Evolutionary conservation across 2,329 filamentous ascomycete genomes (phyloP), one percentile per base, ranked within the genome.

Genomic region (Juglanconis oblonga): DNA sequence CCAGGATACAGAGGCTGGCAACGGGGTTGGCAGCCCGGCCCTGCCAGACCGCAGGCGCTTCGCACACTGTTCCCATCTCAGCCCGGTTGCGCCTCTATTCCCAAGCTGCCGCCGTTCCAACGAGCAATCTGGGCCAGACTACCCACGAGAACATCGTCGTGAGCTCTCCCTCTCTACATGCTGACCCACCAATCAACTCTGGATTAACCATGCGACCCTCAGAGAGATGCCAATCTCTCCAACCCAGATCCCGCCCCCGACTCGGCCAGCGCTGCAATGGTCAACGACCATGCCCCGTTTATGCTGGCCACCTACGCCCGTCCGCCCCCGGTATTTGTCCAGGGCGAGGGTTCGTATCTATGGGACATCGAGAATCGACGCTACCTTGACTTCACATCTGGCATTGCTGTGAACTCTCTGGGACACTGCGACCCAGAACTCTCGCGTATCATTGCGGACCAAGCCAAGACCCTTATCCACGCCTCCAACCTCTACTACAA

Each of bases 401-500:
- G 95, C 52, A 99, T 99, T 71, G 95, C 95, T 14, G 95, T 99
- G 72, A 97, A 94, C 76, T 87, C 90, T 29, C 81, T 99, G 38
- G 95, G 95, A 9, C 95, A 99, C 72, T 92, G 90, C 70, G 92
- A 99, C 69, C 82, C 88, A 4, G 90, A 89, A 68, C 85, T 97
- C 66, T 80, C 86, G 52, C 81, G 85, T 70, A 81, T 97, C 54
- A 79, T 98, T 64, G 83, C 87, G 10, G 84, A 96, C 67, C 92
- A 96, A 85, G 82, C 88, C 35, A 81, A 88, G 69, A 92, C 87
- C 7, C 84, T 99, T 53, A 84, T 97, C 59, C 95, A 99, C 75
- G 89, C 91, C 51, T 97, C 92, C 10, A 99, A 99, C 74, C 85
- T 99, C 24, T 99, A 98, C 82, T 90, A 97, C 77, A 99, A 98